phyloP scores from a whole-genome alignment of 177 flowering plant genomes.

The Telopea speciosissima region DNA sequence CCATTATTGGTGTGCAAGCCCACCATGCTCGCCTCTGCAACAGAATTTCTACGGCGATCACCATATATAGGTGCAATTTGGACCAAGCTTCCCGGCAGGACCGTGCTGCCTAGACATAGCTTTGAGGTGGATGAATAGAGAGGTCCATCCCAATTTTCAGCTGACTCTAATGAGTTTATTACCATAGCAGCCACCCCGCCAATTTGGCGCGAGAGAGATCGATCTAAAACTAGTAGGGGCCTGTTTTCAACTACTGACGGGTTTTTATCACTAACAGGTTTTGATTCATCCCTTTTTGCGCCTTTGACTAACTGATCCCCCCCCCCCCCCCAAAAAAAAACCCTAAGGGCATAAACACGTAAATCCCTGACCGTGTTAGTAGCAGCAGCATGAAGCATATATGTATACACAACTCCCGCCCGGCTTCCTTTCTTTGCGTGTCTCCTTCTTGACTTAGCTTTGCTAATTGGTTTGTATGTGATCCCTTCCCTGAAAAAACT shows the following conservation, averaged over 20 bases:
- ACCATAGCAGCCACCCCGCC: too few species aligned
- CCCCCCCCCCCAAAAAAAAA: too few species aligned
- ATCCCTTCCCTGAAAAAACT: too few species aligned
- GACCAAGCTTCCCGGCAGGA: too few species aligned
- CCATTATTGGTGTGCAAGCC: neutral
- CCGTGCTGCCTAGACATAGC: neutral
- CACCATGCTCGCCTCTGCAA: neutral
- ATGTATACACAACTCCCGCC: too few species aligned
- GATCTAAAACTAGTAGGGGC: neutral
- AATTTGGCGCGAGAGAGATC: neutral
- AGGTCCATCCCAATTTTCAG: neutral
- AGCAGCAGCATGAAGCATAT: too few species aligned
- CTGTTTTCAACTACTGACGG: neutral
- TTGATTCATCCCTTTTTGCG: neutral
- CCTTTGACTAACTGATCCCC: neutral
- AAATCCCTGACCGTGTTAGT: too few species aligned
- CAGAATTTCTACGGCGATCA: neutral
- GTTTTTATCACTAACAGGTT: neutral
- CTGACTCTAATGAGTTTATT: neutral
- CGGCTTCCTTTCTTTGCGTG: too few species aligned
- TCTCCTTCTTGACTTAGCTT: too few species aligned
- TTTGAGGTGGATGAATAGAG: neutral
- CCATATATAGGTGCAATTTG: too few species aligned
- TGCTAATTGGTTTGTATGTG: too few species aligned
- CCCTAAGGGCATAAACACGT: too few species aligned